A percentile compares a stretch with the other conserved stretches of the same genome.
Conservation (phyloP, 805 yeast species). For the Candida ovalis region DNA sequence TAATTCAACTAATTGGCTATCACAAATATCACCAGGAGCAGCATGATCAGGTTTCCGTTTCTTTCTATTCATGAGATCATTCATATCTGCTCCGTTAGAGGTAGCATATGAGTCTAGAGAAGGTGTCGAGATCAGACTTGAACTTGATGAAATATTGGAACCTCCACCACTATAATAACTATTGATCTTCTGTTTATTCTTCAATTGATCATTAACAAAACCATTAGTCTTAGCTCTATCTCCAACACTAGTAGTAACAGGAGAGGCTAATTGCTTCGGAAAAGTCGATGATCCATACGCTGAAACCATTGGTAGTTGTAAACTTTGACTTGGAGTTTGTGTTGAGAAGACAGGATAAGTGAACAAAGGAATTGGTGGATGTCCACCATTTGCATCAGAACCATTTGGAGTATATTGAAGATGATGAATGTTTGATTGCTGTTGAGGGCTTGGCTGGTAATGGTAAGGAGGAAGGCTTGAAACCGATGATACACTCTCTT, state of each 20-base stretch:
- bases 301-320: background rate
- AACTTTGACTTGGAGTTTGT: background rate
- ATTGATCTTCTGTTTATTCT: background rate
- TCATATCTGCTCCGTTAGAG: background rate
- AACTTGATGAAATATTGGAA: background rate
- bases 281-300: background rate
- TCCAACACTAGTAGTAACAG: background rate
- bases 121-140: constrained; percentile 9
- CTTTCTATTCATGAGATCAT: constrained; percentile 20
- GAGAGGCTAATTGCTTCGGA: background rate
- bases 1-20: constrained; percentile 34
- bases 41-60: constrained; percentile 31
- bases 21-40: constrained; percentile 33
- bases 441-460: constrained; percentile 7
- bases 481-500: constrained; percentile 8
- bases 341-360: background rate
- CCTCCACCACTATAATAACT: background rate
- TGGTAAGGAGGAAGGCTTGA: constrained; percentile 4
- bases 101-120: constrained; percentile 8
- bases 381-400: constrained; percentile 2
- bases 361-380: constrained; percentile 8
- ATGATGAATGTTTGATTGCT: constrained; percentile 1
- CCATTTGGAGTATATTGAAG: constrained; percentile 4
- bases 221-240: background rate
- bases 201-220: background rate